These are phyloP conservation scores for Bocquillonia castaneifolia DNA, from an alignment of 441 rosid genomes.

Conservation along the genomic window DNA sequence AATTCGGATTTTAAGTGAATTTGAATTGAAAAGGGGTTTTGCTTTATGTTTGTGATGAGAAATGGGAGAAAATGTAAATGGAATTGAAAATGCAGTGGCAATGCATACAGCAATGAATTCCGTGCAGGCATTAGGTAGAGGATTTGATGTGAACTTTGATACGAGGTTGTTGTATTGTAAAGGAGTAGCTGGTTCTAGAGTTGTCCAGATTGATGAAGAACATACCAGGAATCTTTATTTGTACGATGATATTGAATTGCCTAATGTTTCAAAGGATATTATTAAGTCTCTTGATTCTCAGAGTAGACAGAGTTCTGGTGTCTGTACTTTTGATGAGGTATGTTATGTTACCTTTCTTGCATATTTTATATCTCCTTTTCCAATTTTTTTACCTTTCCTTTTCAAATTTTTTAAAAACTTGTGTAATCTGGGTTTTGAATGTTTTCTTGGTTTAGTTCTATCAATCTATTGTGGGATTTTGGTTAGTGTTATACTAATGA, in stretches of 20 bases:
- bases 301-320: slow-evolving; percentile 47
- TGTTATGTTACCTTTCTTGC: not conserved
- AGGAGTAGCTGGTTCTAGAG: slow-evolving; percentile 47
- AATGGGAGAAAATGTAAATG: slow-evolving; percentile 41
- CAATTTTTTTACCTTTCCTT: no score
- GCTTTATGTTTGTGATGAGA: slow-evolving; percentile 25
- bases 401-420: no score
- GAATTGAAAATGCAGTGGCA: slow-evolving; percentile 28
- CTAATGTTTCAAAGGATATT: slow-evolving; percentile 54
- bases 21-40: not conserved
- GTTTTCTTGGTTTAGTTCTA: not conserved
- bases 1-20: slow-evolving; percentile 2
- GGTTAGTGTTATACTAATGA: no score
- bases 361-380: no score
- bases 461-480: not conserved
- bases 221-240: slow-evolving; percentile 46
- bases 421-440: not conserved
- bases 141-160: slow-evolving; percentile 69
- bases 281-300: slow-evolving; percentile 27
- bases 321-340: slow-evolving; percentile 49
- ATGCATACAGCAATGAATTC: slow-evolving; percentile 55
- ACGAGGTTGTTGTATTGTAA: slow-evolving; percentile 71
- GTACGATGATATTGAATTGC: slow-evolving; percentile 35
- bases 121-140: slow-evolving; percentile 63
- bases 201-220: slow-evolving; percentile 55